These are phyloP conservation scores for Aureococcus anophagefferens DNA, from an alignment of 108 stramenopile species.

Conservation along the genomic window DNA sequence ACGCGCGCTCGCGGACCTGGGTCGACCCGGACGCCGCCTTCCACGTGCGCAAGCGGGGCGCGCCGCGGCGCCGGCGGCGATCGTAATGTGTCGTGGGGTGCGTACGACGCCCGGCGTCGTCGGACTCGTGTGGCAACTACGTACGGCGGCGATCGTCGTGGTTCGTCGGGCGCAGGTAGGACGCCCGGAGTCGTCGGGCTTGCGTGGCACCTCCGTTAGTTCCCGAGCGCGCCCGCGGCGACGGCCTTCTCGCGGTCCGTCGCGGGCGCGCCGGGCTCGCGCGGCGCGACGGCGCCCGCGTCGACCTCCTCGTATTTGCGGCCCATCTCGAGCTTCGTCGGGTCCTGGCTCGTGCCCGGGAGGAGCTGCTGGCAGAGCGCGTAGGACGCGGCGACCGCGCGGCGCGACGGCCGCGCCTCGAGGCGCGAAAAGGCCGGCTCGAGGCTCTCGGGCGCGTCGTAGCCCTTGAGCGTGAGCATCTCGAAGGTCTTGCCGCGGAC, in stretches of 20 bases:
- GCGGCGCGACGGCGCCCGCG: conserved; percentile 30
- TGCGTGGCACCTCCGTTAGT: no score
- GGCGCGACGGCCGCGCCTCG: conserved; percentile 23
- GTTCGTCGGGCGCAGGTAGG: no score
- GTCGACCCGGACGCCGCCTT: no score
- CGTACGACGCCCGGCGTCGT: no score
- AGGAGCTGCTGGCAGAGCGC: conserved; percentile 61
- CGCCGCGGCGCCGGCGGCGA: no score
- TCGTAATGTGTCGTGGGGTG: no score
- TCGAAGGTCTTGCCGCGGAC: conserved; percentile 85
- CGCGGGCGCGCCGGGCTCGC: background rate
- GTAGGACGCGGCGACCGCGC: conserved; percentile 47
- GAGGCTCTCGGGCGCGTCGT: conserved; percentile 47
- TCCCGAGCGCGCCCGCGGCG: conserved; percentile 3
- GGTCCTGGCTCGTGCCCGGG: conserved; percentile 72
- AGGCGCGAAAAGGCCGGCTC: conserved; percentile 40
- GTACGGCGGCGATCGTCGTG: no score
- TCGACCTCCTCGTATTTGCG: conserved; percentile 76
- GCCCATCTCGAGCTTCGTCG: conserved; percentile 65
- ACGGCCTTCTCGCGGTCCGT: conserved; percentile 3
- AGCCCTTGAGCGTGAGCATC: conserved; percentile 60
- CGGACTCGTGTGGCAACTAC: no score
- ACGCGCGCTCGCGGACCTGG: no score
- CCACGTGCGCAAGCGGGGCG: no score
- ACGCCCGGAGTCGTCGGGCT: no score